Evolutionary conservation across 2,329 filamentous ascomycete genomes (phyloP).

Genomic region (Alternaria solani): DNA sequence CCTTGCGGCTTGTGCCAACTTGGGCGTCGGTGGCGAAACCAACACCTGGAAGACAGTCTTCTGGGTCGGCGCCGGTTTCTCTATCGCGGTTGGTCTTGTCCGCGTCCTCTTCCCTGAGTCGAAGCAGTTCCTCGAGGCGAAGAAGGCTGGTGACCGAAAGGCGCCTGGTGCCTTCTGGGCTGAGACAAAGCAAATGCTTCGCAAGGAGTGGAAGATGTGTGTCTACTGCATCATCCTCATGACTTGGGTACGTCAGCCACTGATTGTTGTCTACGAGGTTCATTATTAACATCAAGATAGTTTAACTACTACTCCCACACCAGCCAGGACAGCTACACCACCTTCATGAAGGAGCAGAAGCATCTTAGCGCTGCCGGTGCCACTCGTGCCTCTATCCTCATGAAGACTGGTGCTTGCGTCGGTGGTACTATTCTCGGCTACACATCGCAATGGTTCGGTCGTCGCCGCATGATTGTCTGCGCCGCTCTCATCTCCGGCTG

Average conservation of each 20-base stretch:
- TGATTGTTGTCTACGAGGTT: neutral
- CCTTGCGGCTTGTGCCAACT: slow-evolving; percentile 76
- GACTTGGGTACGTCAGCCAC: slow-evolving; percentile 63
- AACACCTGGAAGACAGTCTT: slow-evolving; percentile 79
- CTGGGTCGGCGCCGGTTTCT: slow-evolving; percentile 74
- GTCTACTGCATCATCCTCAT: slow-evolving; percentile 80
- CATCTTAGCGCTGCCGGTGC: slow-evolving; percentile 70
- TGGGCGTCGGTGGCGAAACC: slow-evolving; percentile 71
- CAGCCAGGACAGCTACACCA: slow-evolving; percentile 82
- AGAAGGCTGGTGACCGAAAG: slow-evolving; percentile 64
- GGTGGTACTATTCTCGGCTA: slow-evolving; percentile 79
- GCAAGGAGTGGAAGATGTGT: slow-evolving; percentile 76
- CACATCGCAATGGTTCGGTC: slow-evolving; percentile 76
- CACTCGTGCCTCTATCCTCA: slow-evolving; percentile 78
- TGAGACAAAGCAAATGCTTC: slow-evolving; percentile 73
- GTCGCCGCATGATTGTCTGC: slow-evolving; percentile 71
- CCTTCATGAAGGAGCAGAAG: slow-evolving; percentile 79
- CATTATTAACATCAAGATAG: slow-evolving; percentile 51
- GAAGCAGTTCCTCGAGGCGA: slow-evolving; percentile 76
- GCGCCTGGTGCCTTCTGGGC: slow-evolving; percentile 67
- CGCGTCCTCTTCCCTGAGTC: slow-evolving; percentile 77
- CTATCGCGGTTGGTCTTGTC: slow-evolving; percentile 72
- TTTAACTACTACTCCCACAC: slow-evolving; percentile 74
- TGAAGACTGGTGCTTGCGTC: slow-evolving; percentile 79
- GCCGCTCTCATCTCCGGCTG: slow-evolving; percentile 67